Percentiles rank a stretch among this genome's conserved stretches.
These are phyloP conservation scores for Mortierella antarctica DNA, from an alignment of 192 early-diverging fungal species.

Conservation along the genomic window DNA sequence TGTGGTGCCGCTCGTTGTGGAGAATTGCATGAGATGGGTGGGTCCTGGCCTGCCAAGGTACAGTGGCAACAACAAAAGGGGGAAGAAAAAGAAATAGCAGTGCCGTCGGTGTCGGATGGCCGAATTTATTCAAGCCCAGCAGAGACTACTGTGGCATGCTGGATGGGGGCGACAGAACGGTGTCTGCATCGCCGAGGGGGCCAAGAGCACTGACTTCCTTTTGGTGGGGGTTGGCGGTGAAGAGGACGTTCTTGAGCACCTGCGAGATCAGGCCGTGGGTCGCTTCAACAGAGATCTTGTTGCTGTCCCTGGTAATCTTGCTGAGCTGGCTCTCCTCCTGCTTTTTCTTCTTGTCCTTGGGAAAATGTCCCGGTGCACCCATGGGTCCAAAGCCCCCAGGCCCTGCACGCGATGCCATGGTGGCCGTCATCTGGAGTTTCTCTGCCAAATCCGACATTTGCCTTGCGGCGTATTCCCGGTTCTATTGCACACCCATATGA, in stretches of 20 bases:
- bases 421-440: slow-evolving; percentile 84
- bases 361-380: slow-evolving; percentile 20
- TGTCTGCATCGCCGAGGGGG: not conserved
- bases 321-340: slow-evolving; percentile 70
- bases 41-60: not conserved
- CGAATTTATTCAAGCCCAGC: too few species aligned
- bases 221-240: slow-evolving; percentile 60
- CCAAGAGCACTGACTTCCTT: not conserved
- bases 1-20: not conserved
- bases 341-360: slow-evolving; percentile 65
- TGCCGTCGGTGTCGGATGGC: not conserved
- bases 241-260: slow-evolving; percentile 84
- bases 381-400: slow-evolving; percentile 56
- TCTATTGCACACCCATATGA: slow-evolving; percentile 56
- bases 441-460: slow-evolving; percentile 87
- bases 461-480: slow-evolving; percentile 80
- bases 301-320: slow-evolving; percentile 79
- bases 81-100: not conserved
- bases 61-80: not conserved
- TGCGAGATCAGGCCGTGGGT: slow-evolving; percentile 84
- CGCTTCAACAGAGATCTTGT: slow-evolving; percentile 83
- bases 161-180: too few species aligned
- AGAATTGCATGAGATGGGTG: not conserved
- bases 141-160: too few species aligned
- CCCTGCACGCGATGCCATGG: slow-evolving; percentile 60